Evolutionary conservation across 2,329 filamentous ascomycete species (phyloP), one percentile per base, ranked within the genome.

Genomic region (Ramularia endophylla): DNA sequence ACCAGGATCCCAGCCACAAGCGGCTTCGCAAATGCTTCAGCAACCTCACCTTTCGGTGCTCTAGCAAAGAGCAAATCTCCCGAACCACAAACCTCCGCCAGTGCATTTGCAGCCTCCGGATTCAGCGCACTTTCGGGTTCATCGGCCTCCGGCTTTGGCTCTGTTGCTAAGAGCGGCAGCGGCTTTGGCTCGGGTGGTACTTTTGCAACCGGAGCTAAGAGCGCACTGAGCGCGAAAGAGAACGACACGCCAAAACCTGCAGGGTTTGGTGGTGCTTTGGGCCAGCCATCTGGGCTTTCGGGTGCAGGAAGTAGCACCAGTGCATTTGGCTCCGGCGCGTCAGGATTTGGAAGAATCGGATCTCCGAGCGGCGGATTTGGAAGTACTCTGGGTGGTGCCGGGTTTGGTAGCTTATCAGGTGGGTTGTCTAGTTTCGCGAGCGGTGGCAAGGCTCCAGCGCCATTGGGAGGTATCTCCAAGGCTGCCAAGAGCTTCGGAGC

Each of bases 401-500:
- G 58, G 7, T 62, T 61, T 34, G 64, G 66, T 37, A 68, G 69
- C 27, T 56, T 69, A 35, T 59, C 63, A 11, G 60, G 63, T 43
- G 65, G 70, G 39, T 64, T 88, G 8, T 74, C 75, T 2, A 83
- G 75, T 52, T 95, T 94, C 64, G 86, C 81, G 30, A 62, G 56
- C 29, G 57, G 58, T 31, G 20, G 20, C n/a, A 62, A 56, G 43
- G 47, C 56, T 13, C 41, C 51, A 9, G 80, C 81, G 33, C 73
- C 80, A 16, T 43, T 59, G 25, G 53, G 52, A 27, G 63, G 64
- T 15, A 77, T 74, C 37, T 65, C 69, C 43, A 72, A 73, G 45
- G 72, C 78, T 11, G 72, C 75, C 3, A 86, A 78, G 63, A 76
- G 86, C 0, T 92, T 95, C 59, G 87, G 87, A 22, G 84, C 86